These are phyloP conservation scores for Phyllosticta paracitricarpa DNA, from an alignment of 2,329 filamentous ascomycete genomes.

Conservation along the genomic window DNA sequence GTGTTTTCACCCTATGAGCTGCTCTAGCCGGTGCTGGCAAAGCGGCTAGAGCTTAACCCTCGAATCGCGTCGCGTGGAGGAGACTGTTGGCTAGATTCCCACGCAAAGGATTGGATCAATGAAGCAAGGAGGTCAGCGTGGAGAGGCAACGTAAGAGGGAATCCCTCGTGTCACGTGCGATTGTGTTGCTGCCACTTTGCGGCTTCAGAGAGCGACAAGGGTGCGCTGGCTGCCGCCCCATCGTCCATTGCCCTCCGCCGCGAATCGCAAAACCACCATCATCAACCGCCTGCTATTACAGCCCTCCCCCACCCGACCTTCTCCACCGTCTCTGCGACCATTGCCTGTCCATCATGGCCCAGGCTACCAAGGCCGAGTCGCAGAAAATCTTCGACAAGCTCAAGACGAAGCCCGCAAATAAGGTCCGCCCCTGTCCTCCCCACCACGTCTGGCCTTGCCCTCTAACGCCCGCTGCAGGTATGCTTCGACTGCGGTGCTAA, in stretches of 20 bases:
- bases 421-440: slow-evolving; percentile 43
- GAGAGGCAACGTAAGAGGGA: neutral
- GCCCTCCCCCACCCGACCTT: neutral
- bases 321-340: neutral
- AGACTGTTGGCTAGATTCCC: neutral
- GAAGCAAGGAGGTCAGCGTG: neutral
- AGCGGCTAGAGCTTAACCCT: neutral
- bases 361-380: slow-evolving; percentile 84
- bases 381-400: slow-evolving; percentile 97
- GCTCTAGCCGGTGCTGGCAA: neutral
- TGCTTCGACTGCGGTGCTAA: slow-evolving; percentile 98
- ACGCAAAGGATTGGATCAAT: neutral
- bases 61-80: neutral
- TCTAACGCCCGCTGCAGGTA: slow-evolving; percentile 45
- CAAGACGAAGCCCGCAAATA: slow-evolving; percentile 89
- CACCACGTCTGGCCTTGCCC: neutral
- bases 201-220: neutral
- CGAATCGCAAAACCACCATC: slow-evolving; percentile 1
- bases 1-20: neutral
- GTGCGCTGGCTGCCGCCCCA: neutral
- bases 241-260: slow-evolving; percentile 7
- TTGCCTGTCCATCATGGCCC: slow-evolving; percentile 36
- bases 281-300: neutral
- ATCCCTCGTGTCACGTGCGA: slow-evolving; percentile 3
- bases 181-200: slow-evolving; percentile 8